These are phyloP conservation scores for Beauveria bassiana DNA, from an alignment of 2,329 filamentous ascomycete genomes.

Conservation along the genomic window DNA sequence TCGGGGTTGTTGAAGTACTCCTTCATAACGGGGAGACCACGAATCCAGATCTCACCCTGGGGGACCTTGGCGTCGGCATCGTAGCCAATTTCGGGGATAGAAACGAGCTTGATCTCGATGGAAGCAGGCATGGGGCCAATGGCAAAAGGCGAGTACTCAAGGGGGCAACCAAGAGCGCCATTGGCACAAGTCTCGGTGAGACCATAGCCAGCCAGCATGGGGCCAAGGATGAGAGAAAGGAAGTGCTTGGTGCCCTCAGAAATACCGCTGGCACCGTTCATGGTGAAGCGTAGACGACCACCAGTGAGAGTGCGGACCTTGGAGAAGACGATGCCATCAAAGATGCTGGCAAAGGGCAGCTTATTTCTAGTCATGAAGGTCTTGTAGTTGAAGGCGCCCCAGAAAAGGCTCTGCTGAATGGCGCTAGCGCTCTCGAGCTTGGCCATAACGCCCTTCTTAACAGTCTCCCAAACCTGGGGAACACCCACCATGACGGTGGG, in stretches of 20 bases:
- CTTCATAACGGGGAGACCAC: constrained; percentile 64
- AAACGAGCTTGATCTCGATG: constrained; percentile 85
- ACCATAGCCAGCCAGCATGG: constrained; percentile 92
- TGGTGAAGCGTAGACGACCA: constrained; percentile 76
- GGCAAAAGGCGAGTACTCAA: constrained; percentile 71
- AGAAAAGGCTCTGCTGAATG: constrained; percentile 73
- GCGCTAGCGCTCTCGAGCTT: constrained; percentile 67
- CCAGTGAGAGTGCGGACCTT: constrained; percentile 88
- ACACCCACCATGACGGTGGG: constrained; percentile 91
- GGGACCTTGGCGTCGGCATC: constrained; percentile 64
- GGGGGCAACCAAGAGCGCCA: constrained; percentile 72
- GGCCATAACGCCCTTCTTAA: constrained; percentile 84
- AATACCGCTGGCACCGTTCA: constrained; percentile 92
- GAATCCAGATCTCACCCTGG: constrained; percentile 89
- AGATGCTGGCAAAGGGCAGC: constrained; percentile 57
- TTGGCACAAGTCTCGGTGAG: constrained; percentile 88
- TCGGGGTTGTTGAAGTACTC: constrained; percentile 81
- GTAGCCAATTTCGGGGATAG: constrained; percentile 85
- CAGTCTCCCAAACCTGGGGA: constrained; percentile 92
- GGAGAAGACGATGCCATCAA: constrained; percentile 83
- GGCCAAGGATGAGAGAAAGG: constrained; percentile 83
- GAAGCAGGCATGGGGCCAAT: constrained; percentile 72
- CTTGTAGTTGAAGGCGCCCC: constrained; percentile 54
- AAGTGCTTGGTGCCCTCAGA: constrained; percentile 83
- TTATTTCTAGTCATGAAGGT: constrained; percentile 48